Evolutionary conservation across 306 rosid genomes (phyloP), one percentile per base, ranked within the genome.

Genomic region (Fragaria ananassa): DNA sequence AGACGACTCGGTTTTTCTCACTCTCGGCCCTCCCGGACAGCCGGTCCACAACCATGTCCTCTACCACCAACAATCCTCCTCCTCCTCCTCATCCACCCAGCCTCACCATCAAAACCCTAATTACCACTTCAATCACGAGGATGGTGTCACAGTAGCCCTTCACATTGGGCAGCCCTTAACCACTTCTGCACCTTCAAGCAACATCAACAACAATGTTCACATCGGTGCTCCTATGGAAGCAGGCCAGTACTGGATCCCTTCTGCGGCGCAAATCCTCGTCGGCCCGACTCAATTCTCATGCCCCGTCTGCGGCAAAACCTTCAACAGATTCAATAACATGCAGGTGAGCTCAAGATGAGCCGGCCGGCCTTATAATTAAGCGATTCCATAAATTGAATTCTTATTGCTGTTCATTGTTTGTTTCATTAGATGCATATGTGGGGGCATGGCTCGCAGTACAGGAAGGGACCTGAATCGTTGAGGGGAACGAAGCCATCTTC

Each of bases 201-300:
- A 84, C 57, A 71, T 79, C 54, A 87, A 77, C 74, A 82, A 58
- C 29, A 56, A 44, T 8, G 10, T 54, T 56, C 69, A 60, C 58
- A 29, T 73, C 45, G 62, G 25, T 10, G 42, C 84, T 46, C 83
- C 76, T 3, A 35, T 77, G n/a, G 79, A 84, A 74, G 47, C 47
- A 10, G 85, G 81, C 64, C 96, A 91, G 62, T 94, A 92, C 70
- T 94, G 98, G 98, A 92, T 94, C 42, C 98, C 98, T 64, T 86
- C 98, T 31, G 90, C 92, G 8, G 89, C 97, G 3, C 98, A 94
- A 79, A 94, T 94, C 81, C 95, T 94, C 14, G 96, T 92, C 29
- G 98, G 98, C 25, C 96, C 97, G 29, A 90, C 98, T 9, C 98
- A 94, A 81, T 94, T 94, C 90, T 91, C 98, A 80, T 94, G 97